Conservation (phyloP, 2,329 filamentous ascomycete species). For the Epichloe brachyelytri region DNA sequence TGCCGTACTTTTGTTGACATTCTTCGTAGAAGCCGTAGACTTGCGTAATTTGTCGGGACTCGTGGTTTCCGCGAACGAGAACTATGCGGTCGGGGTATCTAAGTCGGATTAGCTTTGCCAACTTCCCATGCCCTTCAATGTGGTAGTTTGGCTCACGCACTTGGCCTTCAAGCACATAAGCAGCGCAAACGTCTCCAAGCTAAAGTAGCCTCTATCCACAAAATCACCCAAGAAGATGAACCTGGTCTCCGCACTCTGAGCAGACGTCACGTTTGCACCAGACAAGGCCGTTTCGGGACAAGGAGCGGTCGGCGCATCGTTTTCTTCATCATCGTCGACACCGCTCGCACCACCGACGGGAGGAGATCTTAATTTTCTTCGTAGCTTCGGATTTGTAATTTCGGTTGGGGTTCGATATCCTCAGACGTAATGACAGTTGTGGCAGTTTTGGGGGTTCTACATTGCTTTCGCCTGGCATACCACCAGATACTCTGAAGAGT, state of each 20-base stretch:
- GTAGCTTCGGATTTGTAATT: conserved; percentile 77
- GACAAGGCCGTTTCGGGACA: conserved; percentile 21
- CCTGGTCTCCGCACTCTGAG: conserved; percentile 39
- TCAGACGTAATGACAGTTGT: conserved; percentile 74
- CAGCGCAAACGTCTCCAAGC: conserved; percentile 92
- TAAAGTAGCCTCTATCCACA: conserved; percentile 94
- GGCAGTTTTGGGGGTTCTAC: conserved; percentile 54
- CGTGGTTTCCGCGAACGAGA: conserved; percentile 93
- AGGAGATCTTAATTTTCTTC: conserved; percentile 60
- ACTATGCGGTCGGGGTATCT: conserved; percentile 94
- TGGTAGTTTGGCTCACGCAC: conserved; percentile 21
- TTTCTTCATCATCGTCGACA: conserved; percentile 38
- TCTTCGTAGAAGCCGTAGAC: conserved; percentile 99
- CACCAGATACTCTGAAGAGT: conserved; percentile 89
- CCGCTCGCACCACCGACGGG: conserved; percentile 26
- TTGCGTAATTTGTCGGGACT: conserved; percentile 93
- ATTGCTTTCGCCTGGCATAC: conserved; percentile 79
- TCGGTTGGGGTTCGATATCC: conserved; percentile 84
- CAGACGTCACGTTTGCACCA: conserved; percentile 20
- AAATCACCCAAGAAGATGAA: conserved; percentile 71
- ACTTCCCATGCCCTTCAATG: background rate
- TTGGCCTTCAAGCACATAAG: conserved; percentile 85
- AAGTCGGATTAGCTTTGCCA: background rate
- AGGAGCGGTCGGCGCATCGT: conserved; percentile 14
- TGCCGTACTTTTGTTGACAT: conserved; percentile 95